These are phyloP conservation scores for Oropetium thomaeum DNA, from an alignment of 176 grass and related monocot species.

Conservation along the genomic window DNA sequence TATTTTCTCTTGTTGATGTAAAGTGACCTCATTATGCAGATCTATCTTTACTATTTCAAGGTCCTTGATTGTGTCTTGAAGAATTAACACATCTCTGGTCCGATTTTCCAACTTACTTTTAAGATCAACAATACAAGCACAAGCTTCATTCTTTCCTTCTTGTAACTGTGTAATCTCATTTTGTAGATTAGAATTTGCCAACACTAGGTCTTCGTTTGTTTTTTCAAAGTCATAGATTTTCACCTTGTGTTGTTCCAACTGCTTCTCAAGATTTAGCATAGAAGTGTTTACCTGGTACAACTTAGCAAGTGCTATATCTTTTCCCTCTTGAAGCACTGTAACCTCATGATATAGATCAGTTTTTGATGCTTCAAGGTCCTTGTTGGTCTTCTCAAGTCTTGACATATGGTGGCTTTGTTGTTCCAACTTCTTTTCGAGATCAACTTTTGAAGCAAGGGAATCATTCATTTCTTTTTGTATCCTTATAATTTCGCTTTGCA, in stretches of 20 bases:
- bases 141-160: constrained; percentile 23
- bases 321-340: constrained; percentile 22
- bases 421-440: constrained; percentile 47
- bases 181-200: constrained; percentile 30
- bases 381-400: constrained; percentile 35
- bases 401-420: constrained; percentile 40
- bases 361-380: constrained; percentile 29
- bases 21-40: constrained; percentile 31
- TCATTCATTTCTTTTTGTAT: no score
- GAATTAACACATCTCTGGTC: constrained; percentile 36
- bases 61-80: constrained; percentile 30
- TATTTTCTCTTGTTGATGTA: constrained; percentile 36
- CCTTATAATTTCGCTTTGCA: no score
- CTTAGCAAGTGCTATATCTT: constrained; percentile 27
- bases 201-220: constrained; percentile 25
- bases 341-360: constrained; percentile 40
- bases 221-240: constrained; percentile 36
- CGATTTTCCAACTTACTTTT: constrained; percentile 47
- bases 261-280: constrained; percentile 36
- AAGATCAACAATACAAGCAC: constrained; percentile 28
- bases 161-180: constrained; percentile 31
- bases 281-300: constrained; percentile 18
- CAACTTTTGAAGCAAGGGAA: background rate
- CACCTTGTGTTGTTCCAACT: constrained; percentile 27
- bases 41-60: constrained; percentile 26